Conservation (phyloP, 768 basidiomycete species). For the Lactifluus piperatus region DNA sequence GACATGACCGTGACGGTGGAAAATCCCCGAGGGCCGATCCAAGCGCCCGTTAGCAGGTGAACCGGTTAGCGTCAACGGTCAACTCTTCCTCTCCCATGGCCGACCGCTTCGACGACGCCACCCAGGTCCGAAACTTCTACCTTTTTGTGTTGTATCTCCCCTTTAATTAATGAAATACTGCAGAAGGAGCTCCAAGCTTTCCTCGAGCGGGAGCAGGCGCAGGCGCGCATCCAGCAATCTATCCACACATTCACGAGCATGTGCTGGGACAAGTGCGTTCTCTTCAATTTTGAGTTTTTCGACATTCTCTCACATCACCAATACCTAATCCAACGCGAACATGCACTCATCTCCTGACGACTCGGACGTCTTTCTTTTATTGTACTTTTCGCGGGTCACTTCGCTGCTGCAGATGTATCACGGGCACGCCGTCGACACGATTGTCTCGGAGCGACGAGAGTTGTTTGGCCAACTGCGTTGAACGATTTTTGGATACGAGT, state of each 20-base stretch:
- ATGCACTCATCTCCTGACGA: too few relatives aligned
- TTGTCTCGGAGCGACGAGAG: constrained; percentile 74
- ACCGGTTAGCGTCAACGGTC: not conserved
- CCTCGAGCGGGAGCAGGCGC: constrained; percentile 75
- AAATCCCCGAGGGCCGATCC: too few relatives aligned
- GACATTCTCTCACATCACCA: not conserved
- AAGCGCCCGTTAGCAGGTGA: not conserved
- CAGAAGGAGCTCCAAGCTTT: constrained; percentile 80
- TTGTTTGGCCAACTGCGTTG: constrained; percentile 86
- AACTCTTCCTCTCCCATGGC: constrained; percentile 30
- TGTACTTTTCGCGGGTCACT: not conserved
- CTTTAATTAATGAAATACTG: not conserved
- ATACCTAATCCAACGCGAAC: not conserved
- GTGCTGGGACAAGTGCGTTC: constrained; percentile 89
- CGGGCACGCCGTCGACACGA: constrained; percentile 63
- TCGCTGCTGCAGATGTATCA: constrained; percentile 54
- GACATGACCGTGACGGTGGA: too few relatives aligned
- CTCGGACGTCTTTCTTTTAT: not conserved
- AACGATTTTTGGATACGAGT: constrained; percentile 83
- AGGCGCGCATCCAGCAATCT: constrained; percentile 57
- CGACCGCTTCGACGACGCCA: constrained; percentile 68
- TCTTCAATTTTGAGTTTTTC: not conserved
- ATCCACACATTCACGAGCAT: constrained; percentile 74
- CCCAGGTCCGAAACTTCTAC: constrained; percentile 44
- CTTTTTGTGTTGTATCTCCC: not conserved